Conservation (phyloP, 192 early-diverging fungal species). For the Coemansia sp. region DNA sequence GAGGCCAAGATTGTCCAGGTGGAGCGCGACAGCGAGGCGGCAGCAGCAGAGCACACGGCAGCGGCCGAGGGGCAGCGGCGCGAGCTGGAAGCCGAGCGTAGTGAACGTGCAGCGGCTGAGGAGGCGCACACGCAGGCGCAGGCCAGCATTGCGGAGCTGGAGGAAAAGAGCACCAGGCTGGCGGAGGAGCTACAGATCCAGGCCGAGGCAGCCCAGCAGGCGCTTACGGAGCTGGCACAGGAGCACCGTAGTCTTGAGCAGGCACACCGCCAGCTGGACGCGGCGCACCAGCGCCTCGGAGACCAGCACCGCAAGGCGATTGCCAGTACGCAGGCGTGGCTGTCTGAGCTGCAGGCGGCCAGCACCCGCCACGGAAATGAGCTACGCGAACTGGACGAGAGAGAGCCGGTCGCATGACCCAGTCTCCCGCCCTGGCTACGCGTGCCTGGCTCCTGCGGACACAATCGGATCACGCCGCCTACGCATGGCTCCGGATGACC, state of each 20-base stretch:
- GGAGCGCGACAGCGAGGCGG: conserved; percentile 8
- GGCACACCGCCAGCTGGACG: conserved; percentile 19
- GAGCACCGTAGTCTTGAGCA: conserved; percentile 42
- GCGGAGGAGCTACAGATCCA: conserved; percentile 48
- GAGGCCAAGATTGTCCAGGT: conserved; percentile 11
- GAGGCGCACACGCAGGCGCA: conserved; percentile 15
- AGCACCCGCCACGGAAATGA: conserved; percentile 25
- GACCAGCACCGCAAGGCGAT: conserved; percentile 33
- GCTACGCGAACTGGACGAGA: conserved; percentile 15
- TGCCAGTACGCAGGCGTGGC: conserved; percentile 52
- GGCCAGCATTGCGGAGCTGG: conserved; percentile 16
- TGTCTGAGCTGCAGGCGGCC: conserved; percentile 43
- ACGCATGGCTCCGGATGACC: not conserved
- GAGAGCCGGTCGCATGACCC: conserved; percentile 10
- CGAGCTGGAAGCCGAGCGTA: conserved; percentile 19
- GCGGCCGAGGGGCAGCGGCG: conserved; percentile 7
- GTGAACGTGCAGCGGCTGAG: conserved; percentile 14
- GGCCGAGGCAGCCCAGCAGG: conserved; percentile 43
- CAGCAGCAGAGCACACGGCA: conserved; percentile 1
- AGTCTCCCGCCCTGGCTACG: not conserved
- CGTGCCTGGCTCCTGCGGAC: not conserved
- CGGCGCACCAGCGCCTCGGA: conserved; percentile 20
- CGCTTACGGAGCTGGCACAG: conserved; percentile 42
- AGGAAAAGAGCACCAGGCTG: conserved; percentile 24
- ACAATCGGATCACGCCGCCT: conserved; percentile 6